These are phyloP conservation scores for Hericium coralloides DNA, from an alignment of 768 basidiomycete genomes.

Conservation along the genomic window DNA sequence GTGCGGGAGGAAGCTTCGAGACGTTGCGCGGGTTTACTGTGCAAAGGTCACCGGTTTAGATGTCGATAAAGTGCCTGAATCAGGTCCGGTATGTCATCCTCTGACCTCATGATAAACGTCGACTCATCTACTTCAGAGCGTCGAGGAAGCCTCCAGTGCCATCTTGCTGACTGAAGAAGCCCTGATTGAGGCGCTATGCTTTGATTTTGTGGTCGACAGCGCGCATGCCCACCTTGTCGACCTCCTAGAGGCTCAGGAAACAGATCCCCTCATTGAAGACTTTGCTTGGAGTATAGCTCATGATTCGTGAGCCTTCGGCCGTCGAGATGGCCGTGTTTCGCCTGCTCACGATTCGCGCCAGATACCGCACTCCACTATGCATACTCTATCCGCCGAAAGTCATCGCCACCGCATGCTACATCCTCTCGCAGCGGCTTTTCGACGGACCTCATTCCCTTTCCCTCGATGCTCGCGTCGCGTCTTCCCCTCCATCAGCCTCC, in stretches of 20 bases:
- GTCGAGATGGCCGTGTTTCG: neutral
- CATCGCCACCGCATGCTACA: slow-evolving; percentile 69
- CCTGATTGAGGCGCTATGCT: slow-evolving; percentile 75
- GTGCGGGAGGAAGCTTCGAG: slow-evolving; percentile 78
- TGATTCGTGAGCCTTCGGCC: slow-evolving; percentile 56
- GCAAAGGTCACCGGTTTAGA: slow-evolving; percentile 56
- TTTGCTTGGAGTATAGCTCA: slow-evolving; percentile 82
- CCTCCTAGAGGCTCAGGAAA: slow-evolving; percentile 50
- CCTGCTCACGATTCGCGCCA: slow-evolving; percentile 20
- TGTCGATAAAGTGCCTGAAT: slow-evolving; percentile 44
- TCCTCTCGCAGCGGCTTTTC: slow-evolving; percentile 62
- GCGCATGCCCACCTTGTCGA: slow-evolving; percentile 72
- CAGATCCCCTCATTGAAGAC: slow-evolving; percentile 47
- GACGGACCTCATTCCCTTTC: slow-evolving; percentile 71
- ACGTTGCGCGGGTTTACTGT: slow-evolving; percentile 68
- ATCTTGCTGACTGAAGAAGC: slow-evolving; percentile 74
- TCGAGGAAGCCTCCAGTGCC: slow-evolving; percentile 57
- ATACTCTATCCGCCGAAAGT: slow-evolving; percentile 59
- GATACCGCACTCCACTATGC: slow-evolving; percentile 75
- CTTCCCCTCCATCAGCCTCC: slow-evolving; percentile 62
- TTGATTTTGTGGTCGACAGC: slow-evolving; percentile 73
- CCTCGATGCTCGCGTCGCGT: slow-evolving; percentile 65
- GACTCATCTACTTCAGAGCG: slow-evolving; percentile 41
- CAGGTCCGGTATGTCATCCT: slow-evolving; percentile 46
- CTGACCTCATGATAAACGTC: neutral